Conservation (phyloP, 176 grass and related monocot species). For the Raddia guianensis region DNA sequence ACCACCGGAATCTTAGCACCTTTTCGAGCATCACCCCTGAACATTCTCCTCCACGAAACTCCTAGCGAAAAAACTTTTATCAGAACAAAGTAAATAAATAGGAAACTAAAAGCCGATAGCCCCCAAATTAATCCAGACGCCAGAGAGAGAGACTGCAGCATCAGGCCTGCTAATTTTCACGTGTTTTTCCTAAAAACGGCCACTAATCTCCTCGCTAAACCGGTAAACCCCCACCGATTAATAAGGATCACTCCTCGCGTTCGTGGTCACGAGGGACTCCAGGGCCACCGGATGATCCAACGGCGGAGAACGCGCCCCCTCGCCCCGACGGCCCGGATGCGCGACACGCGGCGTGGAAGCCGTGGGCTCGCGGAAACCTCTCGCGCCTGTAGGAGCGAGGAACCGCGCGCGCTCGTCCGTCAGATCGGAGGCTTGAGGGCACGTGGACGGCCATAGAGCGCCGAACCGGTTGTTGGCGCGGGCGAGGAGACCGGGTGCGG, state of each 20-base stretch:
- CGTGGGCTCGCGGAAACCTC: conserved; percentile 38
- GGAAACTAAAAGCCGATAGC: conserved; percentile 7
- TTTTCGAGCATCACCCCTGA: conserved; percentile 41
- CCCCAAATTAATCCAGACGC: conserved; percentile 43
- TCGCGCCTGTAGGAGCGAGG: conserved; percentile 12
- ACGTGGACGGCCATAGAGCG: conserved; percentile 32
- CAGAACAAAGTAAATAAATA: not conserved
- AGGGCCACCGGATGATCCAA: conserved; percentile 48
- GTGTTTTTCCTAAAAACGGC: conserved; percentile 51
- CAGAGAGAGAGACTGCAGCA: not conserved
- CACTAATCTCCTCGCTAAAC: conserved; percentile 42
- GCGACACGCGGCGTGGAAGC: conserved; percentile 13
- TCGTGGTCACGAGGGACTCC: conserved; percentile 54
- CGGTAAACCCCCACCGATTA: conserved; percentile 38
- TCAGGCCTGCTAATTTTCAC: conserved; percentile 18
- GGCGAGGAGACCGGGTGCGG: conserved; percentile 30
- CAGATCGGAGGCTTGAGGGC: not conserved
- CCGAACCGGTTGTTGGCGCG: conserved; percentile 30
- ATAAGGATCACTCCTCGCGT: conserved; percentile 50
- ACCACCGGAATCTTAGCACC: conserved; percentile 51
- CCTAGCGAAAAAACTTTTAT: not conserved
- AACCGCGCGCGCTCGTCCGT: conserved; percentile 31
- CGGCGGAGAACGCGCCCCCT: not conserved
- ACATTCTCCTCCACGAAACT: conserved; percentile 55
- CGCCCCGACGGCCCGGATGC: conserved; percentile 8